A percentile compares a stretch with the other conserved stretches of the same genome.
These are phyloP conservation scores for Trypanosoma vivax DNA, from an alignment of 208 protist genomes.

Conservation along the genomic window DNA sequence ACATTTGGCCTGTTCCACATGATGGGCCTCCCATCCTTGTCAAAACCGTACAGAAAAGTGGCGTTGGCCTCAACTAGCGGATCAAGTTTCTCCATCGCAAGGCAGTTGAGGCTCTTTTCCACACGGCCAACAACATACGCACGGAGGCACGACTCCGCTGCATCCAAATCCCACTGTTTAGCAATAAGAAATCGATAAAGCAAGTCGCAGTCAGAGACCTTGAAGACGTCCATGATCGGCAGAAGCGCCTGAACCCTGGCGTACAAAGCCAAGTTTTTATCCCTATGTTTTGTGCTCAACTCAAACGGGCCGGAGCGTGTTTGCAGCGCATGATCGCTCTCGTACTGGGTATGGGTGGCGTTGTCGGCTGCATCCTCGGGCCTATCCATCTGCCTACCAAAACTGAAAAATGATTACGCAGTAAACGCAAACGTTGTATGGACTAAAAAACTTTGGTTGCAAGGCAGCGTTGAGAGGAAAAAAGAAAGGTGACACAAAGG, in stretches of 20 bases:
- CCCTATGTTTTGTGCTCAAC: conserved; percentile 41
- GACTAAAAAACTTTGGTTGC: too few species aligned
- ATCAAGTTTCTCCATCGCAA: conserved; percentile 40
- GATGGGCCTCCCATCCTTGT: conserved; percentile 51
- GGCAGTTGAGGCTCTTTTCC: conserved; percentile 36
- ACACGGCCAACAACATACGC: conserved; percentile 42
- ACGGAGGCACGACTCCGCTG: conserved; percentile 31
- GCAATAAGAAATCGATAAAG: conserved; percentile 80
- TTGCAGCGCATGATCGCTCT: conserved; percentile 27
- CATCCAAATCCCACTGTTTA: conserved; percentile 39
- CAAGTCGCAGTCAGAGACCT: conserved; percentile 72
- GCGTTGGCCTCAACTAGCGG: conserved; percentile 29
- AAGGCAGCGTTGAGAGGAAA: too few species aligned
- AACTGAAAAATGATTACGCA: too few species aligned
- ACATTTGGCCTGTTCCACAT: conserved; percentile 67
- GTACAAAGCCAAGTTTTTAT: conserved; percentile 52
- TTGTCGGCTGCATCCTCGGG: too few species aligned
- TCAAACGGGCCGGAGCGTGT: conserved; percentile 28
- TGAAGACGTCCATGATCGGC: conserved; percentile 59
- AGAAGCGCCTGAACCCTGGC: conserved; percentile 34
- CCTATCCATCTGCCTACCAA: too few species aligned
- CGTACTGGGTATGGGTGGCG: too few species aligned
- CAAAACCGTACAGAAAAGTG: conserved; percentile 47
- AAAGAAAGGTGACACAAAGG: too few species aligned
- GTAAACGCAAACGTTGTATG: too few species aligned